A percentile compares a stretch with the other conserved stretches of the same genome.
These are phyloP conservation scores for Ammopiptanthus mongolicus DNA, from an alignment of 306 rosid species.

Conservation along the genomic window DNA sequence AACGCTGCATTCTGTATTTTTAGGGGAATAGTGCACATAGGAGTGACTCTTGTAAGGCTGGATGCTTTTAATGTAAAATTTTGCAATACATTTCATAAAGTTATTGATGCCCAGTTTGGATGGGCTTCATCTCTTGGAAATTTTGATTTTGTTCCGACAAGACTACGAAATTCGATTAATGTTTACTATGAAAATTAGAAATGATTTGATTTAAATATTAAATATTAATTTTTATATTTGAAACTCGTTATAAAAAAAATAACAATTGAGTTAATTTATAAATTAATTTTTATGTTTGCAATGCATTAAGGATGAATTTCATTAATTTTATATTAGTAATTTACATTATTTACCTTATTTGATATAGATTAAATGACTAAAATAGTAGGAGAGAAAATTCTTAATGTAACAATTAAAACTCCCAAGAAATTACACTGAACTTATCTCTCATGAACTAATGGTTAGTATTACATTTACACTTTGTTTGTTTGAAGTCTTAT, in stretches of 20 bases:
- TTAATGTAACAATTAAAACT: too few relatives aligned
- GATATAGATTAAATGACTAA: too few relatives aligned
- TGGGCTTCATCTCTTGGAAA: background rate
- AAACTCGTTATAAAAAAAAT: too few relatives aligned
- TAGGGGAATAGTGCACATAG: slow-evolving; percentile 13
- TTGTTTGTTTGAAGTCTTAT: too few relatives aligned
- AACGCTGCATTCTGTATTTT: background rate
- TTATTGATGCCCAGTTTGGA: background rate
- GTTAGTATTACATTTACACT: too few relatives aligned
- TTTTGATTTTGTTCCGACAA: background rate
- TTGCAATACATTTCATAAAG: background rate
- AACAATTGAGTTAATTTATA: background rate
- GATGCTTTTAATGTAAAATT: slow-evolving; percentile 27
- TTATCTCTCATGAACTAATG: too few relatives aligned
- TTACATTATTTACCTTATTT: too few relatives aligned
- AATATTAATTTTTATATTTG: background rate
- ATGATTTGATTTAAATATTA: background rate
- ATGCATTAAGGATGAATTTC: background rate
- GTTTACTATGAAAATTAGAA: background rate
- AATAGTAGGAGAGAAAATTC: too few relatives aligned
- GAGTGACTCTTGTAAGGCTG: slow-evolving; percentile 10
- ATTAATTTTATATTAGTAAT: too few relatives aligned
- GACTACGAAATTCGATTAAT: background rate
- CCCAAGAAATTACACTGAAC: too few relatives aligned
- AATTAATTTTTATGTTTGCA: background rate